Base-by-base conservation (phyloP, 441 rosid genomes). In the Mallotus repandus region DNA sequence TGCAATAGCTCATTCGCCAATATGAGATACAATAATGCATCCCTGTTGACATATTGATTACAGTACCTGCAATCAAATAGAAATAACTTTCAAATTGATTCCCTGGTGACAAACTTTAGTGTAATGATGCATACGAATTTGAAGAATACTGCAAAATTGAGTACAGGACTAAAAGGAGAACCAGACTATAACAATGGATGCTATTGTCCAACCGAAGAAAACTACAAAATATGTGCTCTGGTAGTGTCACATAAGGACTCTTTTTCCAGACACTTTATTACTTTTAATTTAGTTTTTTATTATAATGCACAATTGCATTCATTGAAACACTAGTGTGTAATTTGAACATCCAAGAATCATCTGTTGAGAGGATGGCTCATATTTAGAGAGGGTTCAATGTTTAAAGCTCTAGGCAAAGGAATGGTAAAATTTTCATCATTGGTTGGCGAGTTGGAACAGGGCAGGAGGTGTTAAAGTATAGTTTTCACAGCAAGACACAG, bases 1-100 rank as follows among this genome's bases (percentile, higher is more conserved):
- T 93, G 99, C 74, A 95, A 79, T 58, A 95, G 84, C 85, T 95
- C 99, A 88, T 95, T 95, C 61, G 95, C 99, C 83, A 95, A 84
- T 71, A 90, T 85, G 82, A 95, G 97, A 84, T 90, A 95, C 77
- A 89, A 76, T 69, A 93, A 75, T 57, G 99, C 99, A 84, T 95
- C 99, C 77, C 77, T 87, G 83, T 95, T 98, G 71, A 95, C 94
- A 74, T 93, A 86, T 79, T 92, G 98, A 86, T 93, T 93, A 83
- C 98, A 93, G 80, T 91, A 95, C 86, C 99, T 95, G 91, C 82
- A 82, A 76, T 57, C 75, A 72, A 66, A 77, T 7, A 73, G 16
- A 63, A 78, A 43, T 69, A 75, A 73, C 76, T 62, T 68, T 62
- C 43, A 79, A 66, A 70, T 63, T 52, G 76, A 55, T 59, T 74